Base-by-base conservation (phyloP, 2,329 filamentous ascomycete species). In the Trichoderma simmonsii region DNA sequence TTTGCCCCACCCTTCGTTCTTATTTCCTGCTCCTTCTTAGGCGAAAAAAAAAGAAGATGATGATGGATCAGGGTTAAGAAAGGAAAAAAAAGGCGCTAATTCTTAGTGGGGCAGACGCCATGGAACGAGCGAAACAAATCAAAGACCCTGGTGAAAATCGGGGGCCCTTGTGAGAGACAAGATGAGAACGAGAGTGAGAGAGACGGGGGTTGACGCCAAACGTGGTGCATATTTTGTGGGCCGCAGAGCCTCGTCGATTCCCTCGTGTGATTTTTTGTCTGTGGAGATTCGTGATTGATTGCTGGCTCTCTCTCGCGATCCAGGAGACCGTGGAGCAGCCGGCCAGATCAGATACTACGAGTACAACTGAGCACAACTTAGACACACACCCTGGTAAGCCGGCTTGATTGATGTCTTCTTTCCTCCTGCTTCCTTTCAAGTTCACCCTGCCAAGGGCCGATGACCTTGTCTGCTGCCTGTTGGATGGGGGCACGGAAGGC, bases 191-290 rank as follows among this genome's bases (percentile, higher is more conserved):
- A 51, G 43, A 51, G 39, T 51, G 43, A 28, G 61, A 57, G 26
- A 24, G n/a, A 15, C n/a, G 32, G 32, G 59, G 32, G 32, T 61
- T 63, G 60, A 59, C 28, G 28, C 43, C 32, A 64, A 59, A 51
- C 43, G 70, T 36, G 18, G 43, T 72, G 71, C 66, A 63, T 70
- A 72, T 64, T 70, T 43, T 72, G 57, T 72, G 65, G 71, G 48
- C 51, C 71, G 65, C 65, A 72, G 71, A 72, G 71, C 70, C 70
- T 71, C 70, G 70, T 60, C 66, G 59, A 70, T 63, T 70, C 34
- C 62, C 12, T 24, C 36, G n/a, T 15, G 48, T 32, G 15, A n/a
- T 26, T 54, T 65, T 34, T 30, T 24, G 43, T n/a, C 43, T 36
- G 57, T 67, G 61, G 70, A 51, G 51, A 67, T 57, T n/a, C 43